phyloP scores from a whole-genome alignment of 1,284 basidiomycete species.

The Cryptococcus sp. region DNA sequence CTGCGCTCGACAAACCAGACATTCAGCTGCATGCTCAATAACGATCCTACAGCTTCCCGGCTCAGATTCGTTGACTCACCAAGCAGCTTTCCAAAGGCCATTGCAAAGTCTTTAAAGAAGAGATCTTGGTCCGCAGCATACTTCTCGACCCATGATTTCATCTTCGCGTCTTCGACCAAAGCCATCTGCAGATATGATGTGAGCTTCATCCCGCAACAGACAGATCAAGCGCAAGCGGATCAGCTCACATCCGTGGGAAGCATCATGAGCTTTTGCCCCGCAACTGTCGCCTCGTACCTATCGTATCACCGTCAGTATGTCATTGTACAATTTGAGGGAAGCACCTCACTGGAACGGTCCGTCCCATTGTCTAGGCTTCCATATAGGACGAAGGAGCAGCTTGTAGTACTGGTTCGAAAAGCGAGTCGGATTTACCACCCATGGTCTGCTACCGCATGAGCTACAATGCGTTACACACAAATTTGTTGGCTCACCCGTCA shows the following conservation, averaged over 20 bases:
- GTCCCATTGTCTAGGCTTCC: conserved; percentile 59
- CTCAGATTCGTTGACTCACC: conserved; percentile 19
- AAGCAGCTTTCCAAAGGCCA: conserved; percentile 53
- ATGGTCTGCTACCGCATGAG: conserved; percentile 28
- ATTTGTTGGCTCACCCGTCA: conserved; percentile 44
- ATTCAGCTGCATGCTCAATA: neutral
- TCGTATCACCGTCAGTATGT: neutral
- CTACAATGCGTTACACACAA: neutral
- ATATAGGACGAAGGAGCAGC: conserved; percentile 56
- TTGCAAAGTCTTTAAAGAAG: conserved; percentile 60
- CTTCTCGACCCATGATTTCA: conserved; percentile 54
- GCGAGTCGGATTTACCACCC: conserved; percentile 56
- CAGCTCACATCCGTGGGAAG: conserved; percentile 56
- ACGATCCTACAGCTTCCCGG: neutral
- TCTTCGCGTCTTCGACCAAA: conserved; percentile 51
- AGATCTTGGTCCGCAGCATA: conserved; percentile 59
- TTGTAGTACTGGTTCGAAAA: conserved; percentile 59
- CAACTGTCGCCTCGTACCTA: conserved; percentile 52
- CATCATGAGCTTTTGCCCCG: conserved; percentile 60
- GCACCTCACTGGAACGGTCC: conserved; percentile 56
- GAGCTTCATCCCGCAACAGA: conserved; percentile 7
- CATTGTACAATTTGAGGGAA: neutral
- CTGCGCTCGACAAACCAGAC: conserved; percentile 17
- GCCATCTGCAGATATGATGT: conserved; percentile 48
- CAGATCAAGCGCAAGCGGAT: too few relatives aligned